Evolutionary conservation across 352 stramenopile genomes (phyloP).

Genomic region (Phytopythium sindhum): DNA sequence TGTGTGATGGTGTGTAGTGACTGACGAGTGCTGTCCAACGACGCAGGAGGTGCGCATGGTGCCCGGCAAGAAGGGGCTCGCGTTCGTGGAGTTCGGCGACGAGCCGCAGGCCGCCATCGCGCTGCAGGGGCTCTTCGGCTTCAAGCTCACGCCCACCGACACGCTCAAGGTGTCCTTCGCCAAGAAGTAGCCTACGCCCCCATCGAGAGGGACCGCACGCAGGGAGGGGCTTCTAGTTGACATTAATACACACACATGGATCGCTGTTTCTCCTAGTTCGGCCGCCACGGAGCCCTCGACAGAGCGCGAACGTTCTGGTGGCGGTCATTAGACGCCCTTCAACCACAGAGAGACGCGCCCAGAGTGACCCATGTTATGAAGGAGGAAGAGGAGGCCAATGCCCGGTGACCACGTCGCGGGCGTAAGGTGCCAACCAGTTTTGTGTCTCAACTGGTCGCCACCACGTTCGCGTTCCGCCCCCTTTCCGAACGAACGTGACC

Average conservation of each 20-base stretch:
- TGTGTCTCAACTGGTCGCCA: not conserved
- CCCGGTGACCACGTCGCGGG: not conserved
- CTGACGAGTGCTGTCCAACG: not conserved
- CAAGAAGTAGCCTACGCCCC: conserved; percentile 85
- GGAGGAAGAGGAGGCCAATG: not conserved
- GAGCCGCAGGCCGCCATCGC: conserved; percentile 79
- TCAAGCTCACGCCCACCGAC: conserved; percentile 84
- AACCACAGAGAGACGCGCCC: too few species aligned
- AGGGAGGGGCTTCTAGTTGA: not conserved
- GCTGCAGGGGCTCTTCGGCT: conserved; percentile 74
- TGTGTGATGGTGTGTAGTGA: conserved; percentile 1
- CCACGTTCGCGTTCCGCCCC: not conserved
- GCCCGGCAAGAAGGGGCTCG: conserved; percentile 90
- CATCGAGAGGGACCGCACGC: too few species aligned
- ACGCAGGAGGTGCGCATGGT: conserved; percentile 92
- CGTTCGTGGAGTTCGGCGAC: conserved; percentile 96
- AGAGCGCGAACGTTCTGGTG: too few species aligned
- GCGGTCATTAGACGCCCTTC: too few species aligned
- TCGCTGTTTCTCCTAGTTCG: too few species aligned
- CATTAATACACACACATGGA: not conserved
- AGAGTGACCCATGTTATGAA: not conserved
- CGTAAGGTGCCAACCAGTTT: not conserved
- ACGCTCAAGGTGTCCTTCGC: conserved; percentile 81
- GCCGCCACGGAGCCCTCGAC: too few species aligned
- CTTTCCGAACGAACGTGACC: not conserved